Conservation (phyloP, 768 basidiomycete species). For the Zangia roseola region DNA sequence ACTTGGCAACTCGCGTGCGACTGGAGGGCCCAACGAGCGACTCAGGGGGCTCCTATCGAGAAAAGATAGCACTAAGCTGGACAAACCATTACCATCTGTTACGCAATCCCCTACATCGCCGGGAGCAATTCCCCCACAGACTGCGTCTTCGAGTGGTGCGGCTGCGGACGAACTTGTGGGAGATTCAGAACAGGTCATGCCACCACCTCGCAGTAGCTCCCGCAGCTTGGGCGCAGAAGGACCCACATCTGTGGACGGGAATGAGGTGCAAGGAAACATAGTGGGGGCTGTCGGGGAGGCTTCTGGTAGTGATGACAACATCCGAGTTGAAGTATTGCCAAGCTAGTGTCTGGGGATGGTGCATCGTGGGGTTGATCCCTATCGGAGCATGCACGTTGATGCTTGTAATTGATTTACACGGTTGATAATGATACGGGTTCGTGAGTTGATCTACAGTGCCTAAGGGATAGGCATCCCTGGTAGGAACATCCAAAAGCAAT, state of each 20-base stretch:
- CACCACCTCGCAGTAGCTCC: conserved; percentile 24
- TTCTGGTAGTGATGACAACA: conserved; percentile 12
- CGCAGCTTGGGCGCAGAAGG: conserved; percentile 8
- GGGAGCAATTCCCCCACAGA: conserved; percentile 10
- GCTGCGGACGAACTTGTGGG: conserved; percentile 12
- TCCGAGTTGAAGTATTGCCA: not conserved
- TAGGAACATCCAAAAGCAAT: not conserved
- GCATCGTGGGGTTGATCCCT: not conserved
- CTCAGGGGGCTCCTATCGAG: conserved; percentile 37
- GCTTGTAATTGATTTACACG: conserved; percentile 9
- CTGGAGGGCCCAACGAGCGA: conserved; percentile 34
- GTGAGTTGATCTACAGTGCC: conserved; percentile 15
- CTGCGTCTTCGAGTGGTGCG: conserved; percentile 10
- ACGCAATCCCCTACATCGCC: conserved; percentile 23
- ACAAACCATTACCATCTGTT: conserved; percentile 29
- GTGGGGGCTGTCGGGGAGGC: not conserved
- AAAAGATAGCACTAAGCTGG: conserved; percentile 25
- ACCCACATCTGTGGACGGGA: conserved; percentile 2
- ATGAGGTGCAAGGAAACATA: not conserved
- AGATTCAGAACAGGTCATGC: conserved; percentile 19
- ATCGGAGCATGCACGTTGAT: not conserved
- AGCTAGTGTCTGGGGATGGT: conserved; percentile 6
- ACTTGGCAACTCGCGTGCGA: conserved; percentile 23
- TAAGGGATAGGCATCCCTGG: not conserved
- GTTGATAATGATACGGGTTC: conserved; percentile 12